Conservation (phyloP, 257 asterid species). For the Knoxia roxburghii region DNA sequence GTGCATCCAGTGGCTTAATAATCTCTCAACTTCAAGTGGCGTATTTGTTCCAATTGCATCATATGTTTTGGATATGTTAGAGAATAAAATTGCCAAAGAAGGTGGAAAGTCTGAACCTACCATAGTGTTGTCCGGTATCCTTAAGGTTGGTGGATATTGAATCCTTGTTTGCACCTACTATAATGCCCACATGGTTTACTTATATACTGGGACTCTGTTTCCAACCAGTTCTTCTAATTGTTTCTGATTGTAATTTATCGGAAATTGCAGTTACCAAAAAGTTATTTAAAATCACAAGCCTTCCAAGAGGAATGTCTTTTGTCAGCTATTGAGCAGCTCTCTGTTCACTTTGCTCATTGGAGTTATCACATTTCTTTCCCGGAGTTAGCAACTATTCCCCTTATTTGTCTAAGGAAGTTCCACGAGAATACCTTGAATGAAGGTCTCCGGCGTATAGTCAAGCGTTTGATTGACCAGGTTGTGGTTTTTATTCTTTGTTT, state of each 20-base stretch:
- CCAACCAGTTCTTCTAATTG: conserved; percentile 3
- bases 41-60: conserved; percentile 72
- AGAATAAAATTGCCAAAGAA: conserved; percentile 63
- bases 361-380: conserved; percentile 84
- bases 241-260: conserved; percentile 17
- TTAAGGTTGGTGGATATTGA: conserved; percentile 53
- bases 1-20: conserved; percentile 83
- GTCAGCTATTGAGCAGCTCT: conserved; percentile 63
- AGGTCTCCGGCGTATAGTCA: conserved; percentile 53
- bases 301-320: conserved; percentile 77
- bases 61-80: conserved; percentile 66
- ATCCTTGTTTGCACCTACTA: conserved; percentile 7
- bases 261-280: conserved; percentile 74
- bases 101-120: conserved; percentile 43
- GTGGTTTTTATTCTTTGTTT: conserved; percentile 12
- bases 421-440: conserved; percentile 47
- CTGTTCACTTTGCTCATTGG: conserved; percentile 80
- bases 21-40: conserved; percentile 65
- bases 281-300: conserved; percentile 52
- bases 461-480: conserved; percentile 90
- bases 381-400: conserved; percentile 78
- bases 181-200: background rate
- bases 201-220: background rate
- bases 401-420: conserved; percentile 58
- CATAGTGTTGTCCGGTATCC: conserved; percentile 40